Percentiles rank a stretch among this genome's conserved stretches.
Evolutionary conservation across 2,329 filamentous ascomycete species (phyloP).

Genomic region (Colletotrichum agaves): DNA sequence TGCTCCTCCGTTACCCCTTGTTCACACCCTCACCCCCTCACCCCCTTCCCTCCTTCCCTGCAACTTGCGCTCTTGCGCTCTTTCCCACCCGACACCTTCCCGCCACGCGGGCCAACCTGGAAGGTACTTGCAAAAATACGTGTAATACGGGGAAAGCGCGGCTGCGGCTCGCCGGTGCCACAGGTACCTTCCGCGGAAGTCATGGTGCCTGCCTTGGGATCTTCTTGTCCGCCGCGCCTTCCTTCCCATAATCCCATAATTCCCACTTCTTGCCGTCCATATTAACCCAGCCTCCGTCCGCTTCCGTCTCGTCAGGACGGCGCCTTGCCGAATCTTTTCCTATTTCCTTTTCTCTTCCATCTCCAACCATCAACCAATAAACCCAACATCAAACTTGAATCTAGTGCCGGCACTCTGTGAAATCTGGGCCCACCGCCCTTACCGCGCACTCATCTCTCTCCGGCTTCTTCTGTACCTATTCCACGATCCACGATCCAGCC

Average conservation of each 20-base stretch:
- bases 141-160: constrained; percentile 27
- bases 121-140: not conserved
- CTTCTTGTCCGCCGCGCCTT: no score
- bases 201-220: constrained; percentile 11
- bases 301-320: constrained; percentile 20
- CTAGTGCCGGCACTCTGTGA: constrained; percentile 15
- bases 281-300: constrained; percentile 35
- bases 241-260: constrained; percentile 17
- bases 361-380: not conserved
- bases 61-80: not conserved
- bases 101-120: constrained; percentile 28
- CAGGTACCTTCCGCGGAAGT: not conserved
- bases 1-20: not conserved
- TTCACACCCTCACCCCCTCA: no score
- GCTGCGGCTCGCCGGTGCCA: constrained; percentile 15
- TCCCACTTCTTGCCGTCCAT: constrained; percentile 29
- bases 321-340: constrained; percentile 1
- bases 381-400: not conserved
- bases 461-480: not conserved
- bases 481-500: constrained; percentile 25
- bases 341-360: not conserved
- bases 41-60: constrained; percentile 10
- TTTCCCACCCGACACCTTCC: constrained; percentile 24
- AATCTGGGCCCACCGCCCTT: not conserved
- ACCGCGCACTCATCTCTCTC: not conserved